Evolutionary conservation across 1,284 basidiomycete genomes (phyloP), one percentile per base, ranked within the genome.

Genomic region (Cutaneotrichosporon sp.): DNA sequence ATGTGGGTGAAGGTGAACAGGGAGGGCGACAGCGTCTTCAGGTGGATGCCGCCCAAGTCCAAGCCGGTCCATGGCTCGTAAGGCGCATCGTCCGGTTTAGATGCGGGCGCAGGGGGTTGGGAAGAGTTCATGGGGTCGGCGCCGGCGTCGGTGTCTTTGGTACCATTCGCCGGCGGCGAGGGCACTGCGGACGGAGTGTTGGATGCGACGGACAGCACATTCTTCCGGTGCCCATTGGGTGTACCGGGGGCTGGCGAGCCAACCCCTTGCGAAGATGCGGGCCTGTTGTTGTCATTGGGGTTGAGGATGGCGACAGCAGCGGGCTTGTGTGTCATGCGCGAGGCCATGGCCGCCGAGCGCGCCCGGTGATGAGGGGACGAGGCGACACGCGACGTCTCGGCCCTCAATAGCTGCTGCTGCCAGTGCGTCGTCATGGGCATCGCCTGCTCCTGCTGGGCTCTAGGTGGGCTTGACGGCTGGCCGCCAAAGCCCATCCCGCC

Each of bases 1-100:
- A 99, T 88, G 83, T 92, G 93, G 18, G 86, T 86, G 83, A 97
- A 98, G n/a, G 88, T 85, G 83, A 98, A 99, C 40, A 97, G 84
- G 14, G 87, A 87, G 13, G 87, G 81, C 32, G 94, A 90, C 58
- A 99, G 84, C 71, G 90, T 93, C 85, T 96, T 96, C 76, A 99
- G 87, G 69, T 88, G 87, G 66, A 97, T 89, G 5, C 96, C 96
- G 63, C 97, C 96, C 87, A 99, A 93, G 81, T 99, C 96, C 64
- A 99, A 84, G 14, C 92, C 92, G 34, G 84, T 90, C 95, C 96
- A 99, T 0, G 87, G 77, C 65, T 81, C 76, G 46, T 72, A 71
- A 51, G 72, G 68, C 22, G 55, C 38, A 52, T 76, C 74, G 34
- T 75, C 75, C 53, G 75, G 73, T 62, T 72, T 73, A 34, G 67